Percentiles rank a stretch among this genome's conserved stretches.
phyloP scores from a whole-genome alignment of 2,329 filamentous ascomycete species.

The Chrysoporthe cubensis region DNA sequence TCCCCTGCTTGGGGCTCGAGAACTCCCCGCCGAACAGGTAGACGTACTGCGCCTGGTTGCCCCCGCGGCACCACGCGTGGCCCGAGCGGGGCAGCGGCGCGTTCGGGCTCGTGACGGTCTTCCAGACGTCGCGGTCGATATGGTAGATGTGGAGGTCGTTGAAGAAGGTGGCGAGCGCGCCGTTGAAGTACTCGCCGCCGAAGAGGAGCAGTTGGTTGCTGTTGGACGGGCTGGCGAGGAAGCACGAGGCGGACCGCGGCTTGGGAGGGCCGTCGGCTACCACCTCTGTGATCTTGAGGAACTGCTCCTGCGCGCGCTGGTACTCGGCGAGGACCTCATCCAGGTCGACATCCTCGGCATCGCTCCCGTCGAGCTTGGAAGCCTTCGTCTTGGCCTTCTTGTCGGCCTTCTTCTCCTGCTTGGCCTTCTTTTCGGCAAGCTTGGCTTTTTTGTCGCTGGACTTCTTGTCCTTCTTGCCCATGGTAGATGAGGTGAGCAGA shows the following conservation, averaged over 20 bases:
- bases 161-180: conserved; percentile 76
- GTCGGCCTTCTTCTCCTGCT: conserved; percentile 87
- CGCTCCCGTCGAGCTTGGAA: conserved; percentile 77
- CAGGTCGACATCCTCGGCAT: conserved; percentile 89
- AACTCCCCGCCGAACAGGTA: conserved; percentile 98
- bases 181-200: conserved; percentile 95
- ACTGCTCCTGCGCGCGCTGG: conserved; percentile 88
- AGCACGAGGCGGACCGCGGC: conserved; percentile 76
- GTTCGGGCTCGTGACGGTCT: conserved; percentile 86
- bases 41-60: conserved; percentile 77
- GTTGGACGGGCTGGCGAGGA: conserved; percentile 85
- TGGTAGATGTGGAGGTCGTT: conserved; percentile 72
- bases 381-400: conserved; percentile 77
- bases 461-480: conserved; percentile 52
- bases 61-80: conserved; percentile 91
- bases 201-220: conserved; percentile 88
- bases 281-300: conserved; percentile 89
- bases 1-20: conserved; percentile 93
- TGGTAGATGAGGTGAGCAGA: conserved; percentile 28
- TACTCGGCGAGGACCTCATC: conserved; percentile 94
- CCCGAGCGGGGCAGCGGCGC: conserved; percentile 87
- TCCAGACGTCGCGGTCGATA: conserved; percentile 88
- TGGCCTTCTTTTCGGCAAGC: conserved; percentile 67
- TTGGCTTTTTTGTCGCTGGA: conserved; percentile 50
- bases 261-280: conserved; percentile 72